phyloP scores from a whole-genome alignment of 2,329 filamentous ascomycete genomes.

The Fusarium lateritium region DNA sequence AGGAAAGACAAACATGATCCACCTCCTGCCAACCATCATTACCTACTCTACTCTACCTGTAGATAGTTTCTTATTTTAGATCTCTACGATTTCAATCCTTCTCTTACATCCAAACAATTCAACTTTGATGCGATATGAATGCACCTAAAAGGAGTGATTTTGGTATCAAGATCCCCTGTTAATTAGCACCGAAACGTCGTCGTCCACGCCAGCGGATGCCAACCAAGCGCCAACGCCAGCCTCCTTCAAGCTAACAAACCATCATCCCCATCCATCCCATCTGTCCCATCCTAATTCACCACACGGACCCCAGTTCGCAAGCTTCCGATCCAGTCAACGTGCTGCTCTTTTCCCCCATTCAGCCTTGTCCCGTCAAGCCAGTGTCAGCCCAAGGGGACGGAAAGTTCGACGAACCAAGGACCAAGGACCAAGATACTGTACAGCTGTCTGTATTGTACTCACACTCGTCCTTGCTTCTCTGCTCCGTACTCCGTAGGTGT shows the following conservation, averaged over 20 bases:
- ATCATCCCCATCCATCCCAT: conserved; percentile 30
- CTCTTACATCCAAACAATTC: background rate
- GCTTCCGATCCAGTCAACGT: conserved; percentile 39
- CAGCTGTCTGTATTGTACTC: conserved; percentile 14
- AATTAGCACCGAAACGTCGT: conserved; percentile 36
- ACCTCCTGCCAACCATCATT: conserved; percentile 15
- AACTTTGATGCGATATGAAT: conserved; percentile 7
- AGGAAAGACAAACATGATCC: conserved; percentile 31
- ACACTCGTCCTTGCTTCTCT: background rate
- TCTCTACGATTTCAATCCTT: background rate
- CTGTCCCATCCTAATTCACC: conserved; percentile 28
- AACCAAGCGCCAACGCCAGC: conserved; percentile 39
- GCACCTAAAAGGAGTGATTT: conserved; percentile 8
- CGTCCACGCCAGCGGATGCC: conserved; percentile 27
- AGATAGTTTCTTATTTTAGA: background rate
- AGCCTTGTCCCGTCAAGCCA: conserved; percentile 37
- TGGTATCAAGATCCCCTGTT: conserved; percentile 23
- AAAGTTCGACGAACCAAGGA: conserved; percentile 39
- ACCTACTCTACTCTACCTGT: background rate
- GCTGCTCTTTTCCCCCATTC: conserved; percentile 39
- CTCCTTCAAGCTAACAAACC: conserved; percentile 41
- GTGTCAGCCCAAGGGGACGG: conserved; percentile 41
- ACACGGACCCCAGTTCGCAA: conserved; percentile 37
- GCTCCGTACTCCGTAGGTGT: conserved; percentile 17
- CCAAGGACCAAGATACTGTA: conserved; percentile 21